Evolutionary conservation across 2,329 filamentous ascomycete species (phyloP).

Genomic region (Lachnellula occidentalis): DNA sequence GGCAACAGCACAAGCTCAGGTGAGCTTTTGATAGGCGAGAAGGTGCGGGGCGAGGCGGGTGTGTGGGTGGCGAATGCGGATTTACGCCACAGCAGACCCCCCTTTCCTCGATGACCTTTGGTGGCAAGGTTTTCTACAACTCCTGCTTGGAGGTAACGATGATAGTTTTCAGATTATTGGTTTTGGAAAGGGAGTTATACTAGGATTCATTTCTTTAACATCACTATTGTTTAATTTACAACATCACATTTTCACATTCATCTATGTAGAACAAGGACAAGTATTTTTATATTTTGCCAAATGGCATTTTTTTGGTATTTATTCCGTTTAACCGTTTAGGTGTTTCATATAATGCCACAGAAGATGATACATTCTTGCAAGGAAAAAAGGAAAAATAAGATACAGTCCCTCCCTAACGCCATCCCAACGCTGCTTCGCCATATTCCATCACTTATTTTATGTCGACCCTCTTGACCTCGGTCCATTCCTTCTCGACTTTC

Average conservation of each 20-base stretch:
- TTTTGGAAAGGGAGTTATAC: too few relatives aligned
- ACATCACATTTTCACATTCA: background rate
- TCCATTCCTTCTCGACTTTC: constrained; percentile 63
- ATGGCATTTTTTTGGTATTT: constrained; percentile 8
- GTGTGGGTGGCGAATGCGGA: background rate
- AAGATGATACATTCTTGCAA: background rate
- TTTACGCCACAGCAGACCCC: background rate
- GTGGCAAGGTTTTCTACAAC: background rate
- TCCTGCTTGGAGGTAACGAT: too few relatives aligned
- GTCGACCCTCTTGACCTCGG: constrained; percentile 55
- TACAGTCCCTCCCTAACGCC: background rate
- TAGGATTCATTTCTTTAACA: too few relatives aligned
- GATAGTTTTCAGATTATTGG: too few relatives aligned
- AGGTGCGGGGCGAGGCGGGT: background rate
- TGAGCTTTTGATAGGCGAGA: background rate
- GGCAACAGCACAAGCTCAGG: background rate
- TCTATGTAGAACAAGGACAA: background rate
- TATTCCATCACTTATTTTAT: constrained; percentile 35
- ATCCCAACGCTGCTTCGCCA: background rate
- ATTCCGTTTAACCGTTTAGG: background rate
- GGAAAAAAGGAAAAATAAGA: too few relatives aligned
- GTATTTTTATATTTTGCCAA: constrained; percentile 2
- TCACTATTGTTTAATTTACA: too few relatives aligned
- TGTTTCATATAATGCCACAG: background rate
- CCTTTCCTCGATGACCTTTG: background rate